A percentile compares a stretch with the other conserved stretches of the same genome.
Conservation (phyloP, 352 stramenopile species). For the Phytophthora vignae region DNA sequence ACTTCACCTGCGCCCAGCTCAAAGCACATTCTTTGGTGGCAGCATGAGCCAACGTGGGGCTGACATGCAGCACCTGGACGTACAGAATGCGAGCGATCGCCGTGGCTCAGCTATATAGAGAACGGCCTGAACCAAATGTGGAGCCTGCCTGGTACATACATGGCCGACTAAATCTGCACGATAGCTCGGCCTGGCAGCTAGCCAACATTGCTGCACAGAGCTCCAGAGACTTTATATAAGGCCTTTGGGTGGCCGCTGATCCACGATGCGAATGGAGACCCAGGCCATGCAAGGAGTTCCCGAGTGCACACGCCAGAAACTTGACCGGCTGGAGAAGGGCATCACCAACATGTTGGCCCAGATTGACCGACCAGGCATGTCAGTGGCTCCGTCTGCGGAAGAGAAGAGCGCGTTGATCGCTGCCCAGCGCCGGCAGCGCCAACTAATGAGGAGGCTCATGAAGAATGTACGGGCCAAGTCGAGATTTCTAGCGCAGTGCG, state of each 20-base stretch:
- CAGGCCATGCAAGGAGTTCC: neutral
- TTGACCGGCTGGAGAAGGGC: neutral
- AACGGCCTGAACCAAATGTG: too few relatives aligned
- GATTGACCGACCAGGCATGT: neutral
- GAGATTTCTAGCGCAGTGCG: slow-evolving; percentile 5
- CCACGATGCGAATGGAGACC: neutral
- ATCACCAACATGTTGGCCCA: neutral
- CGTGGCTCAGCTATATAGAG: too few relatives aligned
- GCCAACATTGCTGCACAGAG: neutral
- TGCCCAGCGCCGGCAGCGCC: neutral
- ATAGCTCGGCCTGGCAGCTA: too few relatives aligned
- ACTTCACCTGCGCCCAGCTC: neutral
- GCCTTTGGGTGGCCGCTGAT: neutral
- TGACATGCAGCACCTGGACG: neutral
- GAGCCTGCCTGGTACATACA: too few relatives aligned
- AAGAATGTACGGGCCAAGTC: slow-evolving; percentile 11
- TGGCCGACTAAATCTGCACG: too few relatives aligned
- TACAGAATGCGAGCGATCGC: neutral
- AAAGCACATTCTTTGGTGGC: neutral
- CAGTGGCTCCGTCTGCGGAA: neutral
- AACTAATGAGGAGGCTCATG: slow-evolving; percentile 2
- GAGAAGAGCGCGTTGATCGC: slow-evolving; percentile 2
- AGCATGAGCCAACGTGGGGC: neutral
- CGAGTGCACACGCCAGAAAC: neutral
- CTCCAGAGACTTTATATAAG: too few relatives aligned